Conservation (phyloP, 2,329 filamentous ascomycete species). For the Pestalotiopsis sp. region DNA sequence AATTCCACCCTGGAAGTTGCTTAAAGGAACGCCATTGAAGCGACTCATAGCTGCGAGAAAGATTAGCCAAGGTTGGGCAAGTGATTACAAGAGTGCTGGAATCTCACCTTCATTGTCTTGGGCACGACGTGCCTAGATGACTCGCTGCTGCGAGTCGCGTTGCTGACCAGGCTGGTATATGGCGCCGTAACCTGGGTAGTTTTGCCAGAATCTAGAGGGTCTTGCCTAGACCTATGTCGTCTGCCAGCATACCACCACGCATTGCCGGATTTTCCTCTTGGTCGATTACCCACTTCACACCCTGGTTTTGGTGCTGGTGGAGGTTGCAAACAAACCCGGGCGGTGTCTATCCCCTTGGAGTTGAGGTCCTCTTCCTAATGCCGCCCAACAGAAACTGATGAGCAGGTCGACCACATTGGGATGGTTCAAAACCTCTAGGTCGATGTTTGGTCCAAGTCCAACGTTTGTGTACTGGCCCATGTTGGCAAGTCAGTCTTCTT, state of each 20-base stretch:
- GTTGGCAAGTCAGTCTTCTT: too few relatives aligned
- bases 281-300: too few relatives aligned
- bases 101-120: constrained; percentile 70
- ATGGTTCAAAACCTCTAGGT: constrained; percentile 80
- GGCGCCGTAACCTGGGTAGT: constrained; percentile 59
- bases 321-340: too few relatives aligned
- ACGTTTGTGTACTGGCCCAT: constrained; percentile 75
- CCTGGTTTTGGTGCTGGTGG: too few relatives aligned
- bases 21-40: constrained; percentile 81
- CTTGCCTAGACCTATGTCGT: constrained; percentile 68
- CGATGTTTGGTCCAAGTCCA: constrained; percentile 83
- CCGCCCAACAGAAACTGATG: constrained; percentile 77
- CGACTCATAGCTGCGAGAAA: constrained; percentile 65
- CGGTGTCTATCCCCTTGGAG: constrained; percentile 7
- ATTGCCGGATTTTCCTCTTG: constrained; percentile 19
- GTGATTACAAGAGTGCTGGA: neutral
- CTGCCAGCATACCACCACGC: constrained; percentile 57
- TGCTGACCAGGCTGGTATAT: constrained; percentile 57
- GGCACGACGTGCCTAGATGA: constrained; percentile 75
- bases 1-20: constrained; percentile 80
- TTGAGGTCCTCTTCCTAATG: constrained; percentile 37
- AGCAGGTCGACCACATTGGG: constrained; percentile 85
- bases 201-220: constrained; percentile 61
- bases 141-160: constrained; percentile 75
- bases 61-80: constrained; percentile 30